Evolutionary conservation across 2,329 filamentous ascomycete species (phyloP).

Genomic region (Lachnellula cervina): DNA sequence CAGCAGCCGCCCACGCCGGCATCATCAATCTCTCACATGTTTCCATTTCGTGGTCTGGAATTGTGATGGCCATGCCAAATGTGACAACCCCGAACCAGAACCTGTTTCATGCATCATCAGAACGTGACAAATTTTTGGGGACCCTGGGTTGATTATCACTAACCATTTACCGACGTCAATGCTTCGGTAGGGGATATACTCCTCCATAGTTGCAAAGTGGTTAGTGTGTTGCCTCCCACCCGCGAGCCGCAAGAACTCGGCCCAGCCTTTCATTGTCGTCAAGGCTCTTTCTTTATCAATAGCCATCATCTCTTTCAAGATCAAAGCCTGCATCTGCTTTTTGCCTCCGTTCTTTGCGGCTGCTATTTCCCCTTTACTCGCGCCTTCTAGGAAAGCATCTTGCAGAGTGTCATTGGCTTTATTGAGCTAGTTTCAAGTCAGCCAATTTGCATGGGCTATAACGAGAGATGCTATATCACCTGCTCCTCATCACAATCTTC

Average conservation of each 20-base stretch:
- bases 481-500: neutral
- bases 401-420: neutral
- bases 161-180: slow-evolving; percentile 1
- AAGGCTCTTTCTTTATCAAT: neutral
- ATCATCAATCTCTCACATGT: neutral
- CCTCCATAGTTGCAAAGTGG: neutral
- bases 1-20: neutral
- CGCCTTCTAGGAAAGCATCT: neutral
- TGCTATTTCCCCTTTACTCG: neutral
- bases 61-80: slow-evolving; percentile 2
- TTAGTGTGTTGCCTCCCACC: neutral
- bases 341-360: neutral
- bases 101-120: neutral
- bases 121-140: no score
- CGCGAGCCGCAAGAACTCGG: neutral
- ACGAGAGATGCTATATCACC: neutral
- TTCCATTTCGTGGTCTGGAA: neutral
- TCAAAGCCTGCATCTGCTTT: neutral
- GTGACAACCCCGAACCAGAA: slow-evolving; percentile 3
- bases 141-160: neutral
- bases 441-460: no score
- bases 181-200: slow-evolving; percentile 1
- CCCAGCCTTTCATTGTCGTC: neutral
- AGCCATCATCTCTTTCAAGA: neutral
- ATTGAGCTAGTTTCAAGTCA: neutral